Evolutionary conservation across 192 early-diverging fungal species (phyloP).

Genomic region (Spizellomyces punctatus): DNA sequence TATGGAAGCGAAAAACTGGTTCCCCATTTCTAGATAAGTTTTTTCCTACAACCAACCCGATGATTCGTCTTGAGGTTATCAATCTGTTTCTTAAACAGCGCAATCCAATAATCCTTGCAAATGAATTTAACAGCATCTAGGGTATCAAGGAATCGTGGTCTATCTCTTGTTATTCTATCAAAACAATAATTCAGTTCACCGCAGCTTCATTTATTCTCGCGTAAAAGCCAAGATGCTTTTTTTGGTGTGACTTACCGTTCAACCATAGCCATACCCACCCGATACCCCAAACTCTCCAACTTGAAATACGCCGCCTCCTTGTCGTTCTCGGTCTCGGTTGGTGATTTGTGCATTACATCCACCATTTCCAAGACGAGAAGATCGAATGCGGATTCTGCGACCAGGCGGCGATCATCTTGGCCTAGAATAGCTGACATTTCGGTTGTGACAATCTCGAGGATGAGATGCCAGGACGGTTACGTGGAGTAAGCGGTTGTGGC

Average conservation of each 20-base stretch:
- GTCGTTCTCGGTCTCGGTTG: constrained; percentile 59
- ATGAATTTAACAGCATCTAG: constrained; percentile 98
- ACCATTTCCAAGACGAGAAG: constrained; percentile 80
- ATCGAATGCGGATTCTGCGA: constrained; percentile 72
- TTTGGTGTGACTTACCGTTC: constrained; percentile 65
- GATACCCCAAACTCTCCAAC: constrained; percentile 88
- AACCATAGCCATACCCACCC: constrained; percentile 83
- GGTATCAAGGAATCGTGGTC: constrained; percentile 88
- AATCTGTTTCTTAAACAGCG: constrained; percentile 94
- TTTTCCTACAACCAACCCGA: constrained; percentile 62
- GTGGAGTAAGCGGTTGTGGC: too few species aligned
- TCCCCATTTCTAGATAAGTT: too few species aligned
- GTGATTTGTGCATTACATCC: constrained; percentile 61
- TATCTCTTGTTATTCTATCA: constrained; percentile 77
- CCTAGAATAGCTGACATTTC: constrained; percentile 13
- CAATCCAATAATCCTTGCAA: constrained; percentile 97
- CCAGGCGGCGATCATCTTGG: constrained; percentile 37
- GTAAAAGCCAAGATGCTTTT: background rate
- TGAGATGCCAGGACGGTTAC: too few species aligned
- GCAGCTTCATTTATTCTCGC: background rate
- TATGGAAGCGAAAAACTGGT: background rate
- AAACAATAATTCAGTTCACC: background rate
- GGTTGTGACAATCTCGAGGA: background rate
- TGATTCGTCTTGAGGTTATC: constrained; percentile 99
- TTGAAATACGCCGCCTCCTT: constrained; percentile 89